Evolutionary conservation across 441 rosid genomes (phyloP), one percentile per base, ranked within the genome.

Genomic region (Biscutella auriculata): DNA sequence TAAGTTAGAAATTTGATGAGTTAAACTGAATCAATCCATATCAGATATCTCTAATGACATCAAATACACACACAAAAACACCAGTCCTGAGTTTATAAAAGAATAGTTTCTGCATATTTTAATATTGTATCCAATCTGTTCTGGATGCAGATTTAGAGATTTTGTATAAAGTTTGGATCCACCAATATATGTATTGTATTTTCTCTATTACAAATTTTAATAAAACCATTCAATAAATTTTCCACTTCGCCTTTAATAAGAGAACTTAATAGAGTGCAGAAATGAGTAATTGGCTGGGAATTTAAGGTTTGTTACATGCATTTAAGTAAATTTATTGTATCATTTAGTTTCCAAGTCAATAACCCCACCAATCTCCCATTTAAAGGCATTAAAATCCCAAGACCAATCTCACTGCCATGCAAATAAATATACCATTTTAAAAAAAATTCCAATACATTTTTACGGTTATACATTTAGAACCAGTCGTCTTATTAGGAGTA

Each of bases 341-440:
- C 53, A 61, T 67, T 67, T 30, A 60, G 29, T 15, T 46, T 25
- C 0, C 23, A 32, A 61, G 39, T 48, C 27, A 68, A 61, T 54
- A 55, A 47, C 72, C 53, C 26, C 47, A 62, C 67, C 72, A 55
- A 53, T 68, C 27, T 41, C 16, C 13, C 59, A 68, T 61, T 61
- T 30, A 54, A 47, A 68, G 16, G 63, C 67, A 68, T 55, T 62
- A 12, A 62, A 61, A 68, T 35, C 57, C 12, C 55, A 61, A 55
- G 63, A 68, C 72, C 67, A 54, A 58, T 61, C 63, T 54, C 47
- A 55, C 67, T 68, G 67, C 57, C 65, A 66, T 47, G 26, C 1
- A 47, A 28, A 61, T 67, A 47, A 60, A 67, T 60, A 60, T 39
- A 32, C 34, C 52, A 60, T 60, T 46, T 26, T n/a, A n/a, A n/a